phyloP scores from a whole-genome alignment of 805 yeast species.

The Starmerella bombi region DNA sequence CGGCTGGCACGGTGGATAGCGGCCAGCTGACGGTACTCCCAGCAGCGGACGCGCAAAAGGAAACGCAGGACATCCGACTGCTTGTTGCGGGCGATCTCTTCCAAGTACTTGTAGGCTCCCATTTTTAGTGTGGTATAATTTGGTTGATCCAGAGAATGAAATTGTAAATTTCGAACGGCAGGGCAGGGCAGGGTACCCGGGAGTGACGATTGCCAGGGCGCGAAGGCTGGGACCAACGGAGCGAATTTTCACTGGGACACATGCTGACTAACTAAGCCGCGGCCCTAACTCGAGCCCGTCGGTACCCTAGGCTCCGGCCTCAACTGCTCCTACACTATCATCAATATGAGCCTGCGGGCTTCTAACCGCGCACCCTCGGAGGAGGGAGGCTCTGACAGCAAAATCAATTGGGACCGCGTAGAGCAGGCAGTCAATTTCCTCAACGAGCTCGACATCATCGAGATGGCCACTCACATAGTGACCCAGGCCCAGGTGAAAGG shows the following conservation, averaged over 20 bases:
- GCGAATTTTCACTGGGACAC: neutral
- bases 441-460: constrained; percentile 19
- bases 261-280: neutral
- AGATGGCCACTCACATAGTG: constrained; percentile 17
- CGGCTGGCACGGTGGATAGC: constrained; percentile 98
- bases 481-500: constrained; percentile 18
- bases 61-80: constrained; percentile 99
- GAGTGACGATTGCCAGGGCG: neutral
- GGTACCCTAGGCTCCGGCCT: neutral
- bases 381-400: too few species aligned
- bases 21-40: constrained; percentile 99
- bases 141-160: neutral
- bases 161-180: neutral
- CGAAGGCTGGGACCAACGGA: neutral
- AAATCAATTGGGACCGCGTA: constrained; percentile 17
- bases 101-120: constrained; percentile 99
- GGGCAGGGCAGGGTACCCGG: neutral
- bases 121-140: constrained; percentile 24
- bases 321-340: too few species aligned
- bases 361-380: too few species aligned
- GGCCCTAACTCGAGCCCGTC: neutral
- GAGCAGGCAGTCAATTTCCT: constrained; percentile 20
- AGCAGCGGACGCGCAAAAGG: constrained; percentile 98
- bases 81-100: constrained; percentile 99
- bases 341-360: too few species aligned